A percentile compares a stretch with the other conserved stretches of the same genome.
These are phyloP conservation scores for Ruellia speciosa DNA, from an alignment of 305 asterid genomes.

Conservation along the genomic window DNA sequence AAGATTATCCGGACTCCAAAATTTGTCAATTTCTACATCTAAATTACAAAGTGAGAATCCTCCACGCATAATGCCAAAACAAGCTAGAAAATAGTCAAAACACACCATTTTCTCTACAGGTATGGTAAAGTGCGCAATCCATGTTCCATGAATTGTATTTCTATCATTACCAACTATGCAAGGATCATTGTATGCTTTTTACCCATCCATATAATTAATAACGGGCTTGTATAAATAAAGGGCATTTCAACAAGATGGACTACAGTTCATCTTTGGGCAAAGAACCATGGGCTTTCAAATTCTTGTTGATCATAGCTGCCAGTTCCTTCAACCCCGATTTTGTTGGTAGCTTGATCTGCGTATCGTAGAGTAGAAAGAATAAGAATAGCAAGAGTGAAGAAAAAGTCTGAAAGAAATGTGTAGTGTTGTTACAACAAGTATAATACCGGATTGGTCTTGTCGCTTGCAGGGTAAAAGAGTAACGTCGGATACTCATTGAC, in stretches of 20 bases:
- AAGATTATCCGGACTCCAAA: too few relatives aligned
- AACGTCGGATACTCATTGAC: slow-evolving; percentile 74
- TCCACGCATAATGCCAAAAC: too few relatives aligned
- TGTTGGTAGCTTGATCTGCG: slow-evolving; percentile 61
- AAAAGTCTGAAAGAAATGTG: background rate
- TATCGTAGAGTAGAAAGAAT: slow-evolving; percentile 18
- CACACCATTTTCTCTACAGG: too few relatives aligned
- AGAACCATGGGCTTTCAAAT: slow-evolving; percentile 35
- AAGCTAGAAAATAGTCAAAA: too few relatives aligned
- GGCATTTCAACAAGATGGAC: slow-evolving; percentile 4
- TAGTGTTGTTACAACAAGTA: background rate
- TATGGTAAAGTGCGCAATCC: too few relatives aligned
- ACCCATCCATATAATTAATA: too few relatives aligned
- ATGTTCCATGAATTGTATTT: too few relatives aligned
- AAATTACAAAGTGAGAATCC: too few relatives aligned
- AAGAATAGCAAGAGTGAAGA: background rate
- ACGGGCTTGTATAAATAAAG: too few relatives aligned
- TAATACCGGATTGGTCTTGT: slow-evolving; percentile 62
- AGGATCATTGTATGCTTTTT: too few relatives aligned
- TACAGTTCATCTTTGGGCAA: slow-evolving; percentile 66
- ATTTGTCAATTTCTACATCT: too few relatives aligned
- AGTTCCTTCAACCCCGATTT: slow-evolving; percentile 63
- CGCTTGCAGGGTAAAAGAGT: slow-evolving; percentile 60
- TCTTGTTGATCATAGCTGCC: slow-evolving; percentile 66
- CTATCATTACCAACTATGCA: too few relatives aligned